These are phyloP conservation scores for Phoma sp. DNA, from an alignment of 2,329 filamentous ascomycete species.

Conservation along the genomic window DNA sequence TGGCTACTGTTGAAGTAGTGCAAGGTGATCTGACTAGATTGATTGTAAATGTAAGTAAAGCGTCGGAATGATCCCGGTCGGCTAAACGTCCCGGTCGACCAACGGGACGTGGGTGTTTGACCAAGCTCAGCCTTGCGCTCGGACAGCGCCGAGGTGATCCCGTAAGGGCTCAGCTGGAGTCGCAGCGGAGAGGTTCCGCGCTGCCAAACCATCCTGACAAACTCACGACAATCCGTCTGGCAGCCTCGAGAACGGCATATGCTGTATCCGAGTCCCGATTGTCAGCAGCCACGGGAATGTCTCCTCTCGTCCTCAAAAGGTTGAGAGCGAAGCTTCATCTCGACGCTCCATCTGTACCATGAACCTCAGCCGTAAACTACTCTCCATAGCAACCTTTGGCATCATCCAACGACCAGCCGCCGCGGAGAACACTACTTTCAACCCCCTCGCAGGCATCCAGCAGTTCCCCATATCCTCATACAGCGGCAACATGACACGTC, in stretches of 20 bases:
- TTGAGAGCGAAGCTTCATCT: not conserved
- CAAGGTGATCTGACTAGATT: no score
- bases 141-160: no score
- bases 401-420: conserved; percentile 10
- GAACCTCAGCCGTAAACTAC: conserved; percentile 21
- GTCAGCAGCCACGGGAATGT: conserved; percentile 16
- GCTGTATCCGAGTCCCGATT: not conserved
- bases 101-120: no score
- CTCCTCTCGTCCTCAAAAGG: conserved; percentile 1
- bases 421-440: conserved; percentile 31
- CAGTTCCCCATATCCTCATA: conserved; percentile 34
- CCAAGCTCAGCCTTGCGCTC: no score
- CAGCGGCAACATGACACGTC: conserved; percentile 37
- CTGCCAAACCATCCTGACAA: conserved; percentile 24
- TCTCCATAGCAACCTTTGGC: conserved; percentile 21
- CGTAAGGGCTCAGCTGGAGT: not conserved
- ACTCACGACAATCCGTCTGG: conserved; percentile 10
- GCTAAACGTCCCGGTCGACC: no score
- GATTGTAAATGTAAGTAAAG: no score
- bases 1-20: no score
- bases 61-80: no score
- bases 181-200: conserved; percentile 31
- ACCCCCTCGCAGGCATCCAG: conserved; percentile 34
- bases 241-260: not conserved
- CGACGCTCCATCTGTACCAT: conserved; percentile 13